Conservation (phyloP, 78 protist genomes). For the Ministeria vibrans region DNA sequence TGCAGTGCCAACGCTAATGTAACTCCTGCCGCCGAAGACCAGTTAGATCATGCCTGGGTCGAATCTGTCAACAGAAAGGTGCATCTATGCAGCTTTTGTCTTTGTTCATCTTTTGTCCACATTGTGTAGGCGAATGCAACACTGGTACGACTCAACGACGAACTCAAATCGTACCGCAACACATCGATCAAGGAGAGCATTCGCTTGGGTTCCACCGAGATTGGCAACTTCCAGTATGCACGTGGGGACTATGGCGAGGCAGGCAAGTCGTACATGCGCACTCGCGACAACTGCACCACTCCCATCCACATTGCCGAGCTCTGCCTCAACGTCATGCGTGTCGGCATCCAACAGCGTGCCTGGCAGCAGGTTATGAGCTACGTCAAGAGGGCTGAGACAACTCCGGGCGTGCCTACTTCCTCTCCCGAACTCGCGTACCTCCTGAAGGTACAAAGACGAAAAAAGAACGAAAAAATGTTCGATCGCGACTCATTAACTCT, state of each 20-base stretch:
- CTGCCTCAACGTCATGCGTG: conserved; percentile 65
- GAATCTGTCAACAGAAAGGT: conserved; percentile 27
- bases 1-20: not conserved
- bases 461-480: too few species aligned
- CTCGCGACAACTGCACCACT: conserved; percentile 79
- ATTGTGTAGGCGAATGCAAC: not conserved
- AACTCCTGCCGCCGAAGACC: not conserved
- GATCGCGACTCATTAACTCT: too few species aligned
- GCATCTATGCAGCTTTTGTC: not conserved
- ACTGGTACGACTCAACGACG: conserved; percentile 47
- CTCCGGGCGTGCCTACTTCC: too few species aligned
- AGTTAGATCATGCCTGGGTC: conserved; percentile 26
- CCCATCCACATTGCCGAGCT: conserved; percentile 53
- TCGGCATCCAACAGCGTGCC: conserved; percentile 42
- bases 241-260: conserved; percentile 65
- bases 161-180: conserved; percentile 41
- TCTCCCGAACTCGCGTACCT: too few species aligned
- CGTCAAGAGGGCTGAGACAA: conserved; percentile 66
- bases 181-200: conserved; percentile 64
- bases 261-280: conserved; percentile 64
- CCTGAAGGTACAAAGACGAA: too few species aligned
- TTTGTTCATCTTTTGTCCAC: not conserved
- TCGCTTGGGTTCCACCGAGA: conserved; percentile 65
- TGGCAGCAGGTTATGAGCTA: conserved; percentile 54
- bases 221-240: conserved; percentile 56